Evolutionary conservation across 2,329 filamentous ascomycete genomes (phyloP).

Genomic region (Diaporthe citri): DNA sequence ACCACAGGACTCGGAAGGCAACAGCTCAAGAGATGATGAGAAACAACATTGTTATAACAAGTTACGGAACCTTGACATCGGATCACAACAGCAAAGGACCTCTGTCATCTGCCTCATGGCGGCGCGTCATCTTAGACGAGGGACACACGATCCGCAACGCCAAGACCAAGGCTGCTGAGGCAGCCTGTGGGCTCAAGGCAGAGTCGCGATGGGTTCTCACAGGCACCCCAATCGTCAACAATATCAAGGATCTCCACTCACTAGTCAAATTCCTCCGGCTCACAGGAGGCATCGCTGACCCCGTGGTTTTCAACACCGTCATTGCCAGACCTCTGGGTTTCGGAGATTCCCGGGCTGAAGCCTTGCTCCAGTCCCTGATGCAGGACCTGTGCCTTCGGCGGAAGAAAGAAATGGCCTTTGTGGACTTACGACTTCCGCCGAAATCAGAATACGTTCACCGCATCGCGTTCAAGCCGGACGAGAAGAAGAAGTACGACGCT

Average conservation of each 20-base stretch:
- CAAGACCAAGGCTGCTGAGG: slow-evolving; percentile 77
- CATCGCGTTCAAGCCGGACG: slow-evolving; percentile 79
- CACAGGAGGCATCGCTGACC: slow-evolving; percentile 79
- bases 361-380: slow-evolving; percentile 82
- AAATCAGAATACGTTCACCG: slow-evolving; percentile 84
- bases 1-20: slow-evolving; percentile 76
- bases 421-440: slow-evolving; percentile 82
- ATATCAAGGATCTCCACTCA: slow-evolving; percentile 83
- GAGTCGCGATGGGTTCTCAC: slow-evolving; percentile 84
- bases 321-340: slow-evolving; percentile 76
- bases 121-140: slow-evolving; percentile 84
- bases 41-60: slow-evolving; percentile 85
- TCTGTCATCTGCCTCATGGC: slow-evolving; percentile 72
- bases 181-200: slow-evolving; percentile 75
- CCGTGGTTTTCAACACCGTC: slow-evolving; percentile 79
- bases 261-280: slow-evolving; percentile 82
- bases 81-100: slow-evolving; percentile 65
- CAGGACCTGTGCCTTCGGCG: slow-evolving; percentile 83
- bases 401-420: slow-evolving; percentile 89
- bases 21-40: slow-evolving; percentile 69
- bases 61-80: slow-evolving; percentile 80
- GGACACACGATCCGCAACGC: slow-evolving; percentile 86
- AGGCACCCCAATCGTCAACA: slow-evolving; percentile 87
- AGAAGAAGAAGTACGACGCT: slow-evolving; percentile 82
- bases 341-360: slow-evolving; percentile 69